Conservation (phyloP, 306 rosid species). For the Gleditsia sinensis region DNA sequence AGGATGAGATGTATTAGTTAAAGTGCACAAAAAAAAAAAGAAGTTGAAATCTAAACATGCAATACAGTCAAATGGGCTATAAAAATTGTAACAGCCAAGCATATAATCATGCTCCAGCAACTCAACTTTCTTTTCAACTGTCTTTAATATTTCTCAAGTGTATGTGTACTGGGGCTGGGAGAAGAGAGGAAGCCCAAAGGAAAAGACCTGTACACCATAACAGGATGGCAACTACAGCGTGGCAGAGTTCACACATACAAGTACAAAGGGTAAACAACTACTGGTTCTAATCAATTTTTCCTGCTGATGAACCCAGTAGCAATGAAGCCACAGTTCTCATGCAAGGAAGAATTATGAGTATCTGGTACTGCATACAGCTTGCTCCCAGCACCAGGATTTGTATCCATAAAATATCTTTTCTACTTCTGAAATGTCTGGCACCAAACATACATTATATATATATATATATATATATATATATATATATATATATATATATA, state of each 20-base stretch:
- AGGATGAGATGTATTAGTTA: background rate
- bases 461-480: no score
- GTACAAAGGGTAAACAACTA: background rate
- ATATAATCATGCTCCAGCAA: background rate
- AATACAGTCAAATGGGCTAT: background rate
- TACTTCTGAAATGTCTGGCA: background rate
- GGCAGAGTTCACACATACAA: background rate
- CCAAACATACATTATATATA: no score
- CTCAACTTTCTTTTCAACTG: conserved; percentile 1
- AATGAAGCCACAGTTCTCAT: background rate
- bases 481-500: no score
- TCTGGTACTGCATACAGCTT: background rate
- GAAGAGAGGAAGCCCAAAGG: background rate
- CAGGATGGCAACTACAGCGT: background rate
- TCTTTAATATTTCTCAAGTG: background rate
- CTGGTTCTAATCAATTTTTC: background rate
- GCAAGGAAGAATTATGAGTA: background rate
- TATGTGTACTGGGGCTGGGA: background rate
- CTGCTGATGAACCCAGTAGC: background rate
- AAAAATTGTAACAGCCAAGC: background rate
- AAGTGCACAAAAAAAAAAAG: background rate
- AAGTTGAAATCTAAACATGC: background rate
- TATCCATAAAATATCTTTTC: background rate
- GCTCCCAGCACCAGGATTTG: background rate
- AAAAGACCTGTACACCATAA: background rate